Evolutionary conservation across 805 yeast genomes (phyloP), one percentile per base, ranked within the genome.

Genomic region (Candida pini): DNA sequence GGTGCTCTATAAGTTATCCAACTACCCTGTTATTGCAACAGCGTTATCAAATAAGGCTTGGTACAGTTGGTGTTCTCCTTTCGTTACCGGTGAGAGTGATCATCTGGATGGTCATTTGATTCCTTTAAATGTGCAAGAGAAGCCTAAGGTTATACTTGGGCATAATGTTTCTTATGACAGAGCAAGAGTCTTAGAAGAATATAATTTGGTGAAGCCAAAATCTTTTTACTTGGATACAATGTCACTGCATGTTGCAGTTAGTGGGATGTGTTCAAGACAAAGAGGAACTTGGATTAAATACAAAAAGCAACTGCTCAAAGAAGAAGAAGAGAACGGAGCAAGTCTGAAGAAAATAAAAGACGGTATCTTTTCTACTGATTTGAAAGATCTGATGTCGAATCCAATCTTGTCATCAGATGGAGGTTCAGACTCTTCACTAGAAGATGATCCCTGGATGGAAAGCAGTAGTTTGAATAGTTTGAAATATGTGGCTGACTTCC

Each of bases 31-130:
- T 0, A 53, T 92, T 58, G 96, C 96, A 2, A 73, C 84, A 0
- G 95, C 96, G 9, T 78, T 70, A 2, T 77, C 96, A 0, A 54
- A 68, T 0, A 64, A 69, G 8, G 95, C 96, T 0, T 88, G 97
- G 95, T 92, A 89, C 52, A 78, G 80, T 0, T 92, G 99, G 99
- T 78, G 87, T 7, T 87, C 96, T 0, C 98, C 99, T 0, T 78
- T 71, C 53, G 56, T 92, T 15, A 68, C 82, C 1, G 73, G 71
- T 3, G 77, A 74, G 31, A 60, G 76, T 3, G 61, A 64, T 5
- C 47, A 56, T 3, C 50, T 61, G 14, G 71, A 79, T 20, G 48
- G 51, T 12, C 95, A 87, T 47, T 59, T 94, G 35, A 76, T 94
- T 0, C 96, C 97, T 0, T 53, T 90, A 54, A 76, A 84, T 41